Base-by-base conservation (phyloP, 2,329 filamentous ascomycete genomes). In the Arthroderma uncinatum region DNA sequence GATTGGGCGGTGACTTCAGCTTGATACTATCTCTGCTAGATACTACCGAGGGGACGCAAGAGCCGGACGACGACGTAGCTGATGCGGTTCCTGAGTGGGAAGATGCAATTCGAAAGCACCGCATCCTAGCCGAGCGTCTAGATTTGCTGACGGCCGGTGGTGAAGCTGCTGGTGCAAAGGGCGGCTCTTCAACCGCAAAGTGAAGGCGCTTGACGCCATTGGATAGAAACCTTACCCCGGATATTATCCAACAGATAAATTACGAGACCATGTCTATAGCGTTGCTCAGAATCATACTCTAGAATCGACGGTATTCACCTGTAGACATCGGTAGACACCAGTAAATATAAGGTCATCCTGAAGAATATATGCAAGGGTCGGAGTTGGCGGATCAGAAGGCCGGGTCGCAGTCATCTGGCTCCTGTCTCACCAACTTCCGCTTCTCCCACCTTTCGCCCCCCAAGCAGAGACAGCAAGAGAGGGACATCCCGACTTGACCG, bases 1-100 rank as follows among this genome's bases (percentile, higher is more conserved):
- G 93, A 50, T 75, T 97, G 0, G 93, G 93, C 1, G 91, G 89
- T 1, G 93, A 98, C 70, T 98, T 98, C 71, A 86, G 91, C 57
- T 81, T 95, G 75, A 82, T 96, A 62, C 78, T 97, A 58, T 89
- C 90, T 0, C 66, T 82, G 37, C 65, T 85, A 8, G 76, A 76
- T 34, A 67, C 68, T 0, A 69, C 70, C 63, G 64, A 76, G 66
- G 68, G 67, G n/a, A 67, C 68, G 14, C 68, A 69, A 23, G 73
- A 73, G 21, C 78, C 77, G 1, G n/a, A 42, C 39, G 39, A 42
- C 2, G 40, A 25, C 2, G 77, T 81, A 7, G 66, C 68, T 14
- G 60, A 61, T 4, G 66, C 71, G 55, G 28, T 69, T 16, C 55
- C 66, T 34, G 72, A 95, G 71, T 96, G 91, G 91, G 87, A 90